These are phyloP conservation scores for Priceomyces carsonii DNA, from an alignment of 805 yeast genomes.

Conservation along the genomic window DNA sequence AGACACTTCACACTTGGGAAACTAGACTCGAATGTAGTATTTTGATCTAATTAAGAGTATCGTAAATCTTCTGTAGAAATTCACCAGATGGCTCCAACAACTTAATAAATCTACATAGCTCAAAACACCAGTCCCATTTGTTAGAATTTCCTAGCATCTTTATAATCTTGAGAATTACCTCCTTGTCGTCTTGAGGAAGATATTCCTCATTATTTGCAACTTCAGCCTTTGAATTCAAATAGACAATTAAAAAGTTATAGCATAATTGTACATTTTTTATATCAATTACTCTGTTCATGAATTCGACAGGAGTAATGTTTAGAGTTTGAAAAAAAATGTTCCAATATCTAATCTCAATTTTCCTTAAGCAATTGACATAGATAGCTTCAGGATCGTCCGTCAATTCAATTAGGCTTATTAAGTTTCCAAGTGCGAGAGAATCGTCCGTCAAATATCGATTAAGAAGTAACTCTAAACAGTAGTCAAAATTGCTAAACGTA, in stretches of 20 bases:
- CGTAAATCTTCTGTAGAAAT: constrained; percentile 17
- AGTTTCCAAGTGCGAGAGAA: constrained; percentile 12
- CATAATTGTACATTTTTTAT: constrained; percentile 46
- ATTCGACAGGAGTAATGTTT: constrained; percentile 44
- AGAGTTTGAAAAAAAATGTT: constrained; percentile 43
- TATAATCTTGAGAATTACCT: constrained; percentile 44
- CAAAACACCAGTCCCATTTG: constrained; percentile 55
- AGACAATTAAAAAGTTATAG: constrained; percentile 53
- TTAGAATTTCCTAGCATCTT: constrained; percentile 41
- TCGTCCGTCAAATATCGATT: constrained; percentile 39
- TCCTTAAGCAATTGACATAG: constrained; percentile 57
- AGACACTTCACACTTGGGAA: no score
- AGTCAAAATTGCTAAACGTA: constrained; percentile 43
- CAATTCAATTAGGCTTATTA: constrained; percentile 23
- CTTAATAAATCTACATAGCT: constrained; percentile 54
- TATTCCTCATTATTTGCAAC: constrained; percentile 21
- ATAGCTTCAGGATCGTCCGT: constrained; percentile 27
- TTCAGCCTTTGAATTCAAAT: constrained; percentile 50
- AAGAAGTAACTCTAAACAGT: constrained; percentile 50
- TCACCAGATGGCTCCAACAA: constrained; percentile 46
- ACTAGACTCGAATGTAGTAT: not conserved
- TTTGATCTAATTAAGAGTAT: constrained; percentile 10
- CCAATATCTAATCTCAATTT: constrained; percentile 61
- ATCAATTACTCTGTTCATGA: constrained; percentile 43
- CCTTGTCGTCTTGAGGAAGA: constrained; percentile 33